phyloP scores from a whole-genome alignment of 768 basidiomycete genomes.

The Auricularia cornea region DNA sequence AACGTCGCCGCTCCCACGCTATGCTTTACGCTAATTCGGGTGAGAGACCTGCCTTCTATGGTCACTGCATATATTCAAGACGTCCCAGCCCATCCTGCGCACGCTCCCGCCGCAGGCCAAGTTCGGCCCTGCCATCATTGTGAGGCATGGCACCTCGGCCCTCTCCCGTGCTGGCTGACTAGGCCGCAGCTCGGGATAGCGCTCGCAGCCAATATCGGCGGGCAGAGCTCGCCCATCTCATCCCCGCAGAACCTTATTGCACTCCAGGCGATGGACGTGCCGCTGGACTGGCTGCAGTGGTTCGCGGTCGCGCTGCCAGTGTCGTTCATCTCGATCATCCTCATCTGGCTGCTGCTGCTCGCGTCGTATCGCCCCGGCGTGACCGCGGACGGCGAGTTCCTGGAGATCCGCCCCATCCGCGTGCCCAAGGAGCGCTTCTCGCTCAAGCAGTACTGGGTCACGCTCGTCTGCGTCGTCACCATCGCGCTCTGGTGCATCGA shows the following conservation, averaged over 20 bases:
- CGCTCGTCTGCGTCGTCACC: slow-evolving; percentile 71
- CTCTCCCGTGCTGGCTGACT: neutral
- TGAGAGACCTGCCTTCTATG: slow-evolving; percentile 28
- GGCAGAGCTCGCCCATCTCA: slow-evolving; percentile 94
- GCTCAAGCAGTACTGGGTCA: slow-evolving; percentile 83
- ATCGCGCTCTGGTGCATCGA: slow-evolving; percentile 89
- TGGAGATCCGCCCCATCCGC: slow-evolving; percentile 78
- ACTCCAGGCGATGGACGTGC: slow-evolving; percentile 74
- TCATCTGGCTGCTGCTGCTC: slow-evolving; percentile 88
- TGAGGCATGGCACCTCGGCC: slow-evolving; percentile 33
- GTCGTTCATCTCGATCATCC: slow-evolving; percentile 70
- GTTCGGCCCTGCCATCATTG: slow-evolving; percentile 88
- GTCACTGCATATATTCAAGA: neutral
- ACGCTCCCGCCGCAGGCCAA: slow-evolving; percentile 79
- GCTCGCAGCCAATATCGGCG: slow-evolving; percentile 96
- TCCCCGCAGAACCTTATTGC: slow-evolving; percentile 98
- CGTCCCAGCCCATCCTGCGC: slow-evolving; percentile 75
- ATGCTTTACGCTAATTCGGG: slow-evolving; percentile 92
- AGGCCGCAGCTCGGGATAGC: slow-evolving; percentile 78
- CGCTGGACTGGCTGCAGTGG: slow-evolving; percentile 85
- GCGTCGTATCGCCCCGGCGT: slow-evolving; percentile 70
- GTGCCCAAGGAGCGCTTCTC: slow-evolving; percentile 78
- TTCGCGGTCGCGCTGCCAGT: slow-evolving; percentile 92
- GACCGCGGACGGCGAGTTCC: slow-evolving; percentile 63
- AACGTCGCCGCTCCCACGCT: slow-evolving; percentile 97